Conservation (phyloP, 1,284 basidiomycete species). For the Phellopilus nigrolimitatus region DNA sequence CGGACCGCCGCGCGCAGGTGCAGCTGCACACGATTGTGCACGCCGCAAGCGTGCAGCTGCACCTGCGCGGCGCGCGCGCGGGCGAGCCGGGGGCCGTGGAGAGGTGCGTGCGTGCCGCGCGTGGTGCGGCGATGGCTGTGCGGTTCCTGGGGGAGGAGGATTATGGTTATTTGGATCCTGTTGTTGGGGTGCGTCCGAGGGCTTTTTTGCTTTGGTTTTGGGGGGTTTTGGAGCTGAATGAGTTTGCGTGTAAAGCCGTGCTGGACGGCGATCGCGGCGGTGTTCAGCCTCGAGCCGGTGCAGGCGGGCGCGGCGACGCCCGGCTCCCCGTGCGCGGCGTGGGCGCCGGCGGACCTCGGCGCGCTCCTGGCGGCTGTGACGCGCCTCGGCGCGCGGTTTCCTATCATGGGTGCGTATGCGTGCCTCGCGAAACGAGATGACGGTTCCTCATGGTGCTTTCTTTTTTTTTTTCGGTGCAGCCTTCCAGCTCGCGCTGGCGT, state of each 20-base stretch:
- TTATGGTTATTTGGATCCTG: slow-evolving; percentile 65
- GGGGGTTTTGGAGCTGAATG: slow-evolving; percentile 17
- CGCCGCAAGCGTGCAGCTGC: slow-evolving; percentile 60
- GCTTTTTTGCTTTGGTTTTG: too few species aligned
- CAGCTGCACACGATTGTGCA: slow-evolving; percentile 62
- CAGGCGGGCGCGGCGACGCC: slow-evolving; percentile 39
- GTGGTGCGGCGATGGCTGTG: slow-evolving; percentile 51
- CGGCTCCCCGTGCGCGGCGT: slow-evolving; percentile 41
- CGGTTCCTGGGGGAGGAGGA: slow-evolving; percentile 55
- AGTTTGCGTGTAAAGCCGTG: slow-evolving; percentile 45
- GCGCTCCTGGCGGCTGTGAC: slow-evolving; percentile 60
- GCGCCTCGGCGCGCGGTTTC: slow-evolving; percentile 35
- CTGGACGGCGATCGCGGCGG: slow-evolving; percentile 63
- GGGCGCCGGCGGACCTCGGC: slow-evolving; percentile 53
- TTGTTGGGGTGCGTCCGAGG: slow-evolving; percentile 68
- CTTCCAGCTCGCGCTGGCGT: too few species aligned
- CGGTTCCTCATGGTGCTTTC: too few species aligned
- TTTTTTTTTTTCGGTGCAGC: too few species aligned
- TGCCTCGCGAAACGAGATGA: too few species aligned
- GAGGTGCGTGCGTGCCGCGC: slow-evolving; percentile 58
- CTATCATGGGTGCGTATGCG: not conserved
- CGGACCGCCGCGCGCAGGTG: slow-evolving; percentile 53
- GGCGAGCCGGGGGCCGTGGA: slow-evolving; percentile 58
- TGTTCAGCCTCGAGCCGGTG: slow-evolving; percentile 57
- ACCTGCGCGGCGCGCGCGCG: slow-evolving; percentile 50